Conservation (phyloP, 257 asterid genomes). For the Phtheirospermum japonicum region DNA sequence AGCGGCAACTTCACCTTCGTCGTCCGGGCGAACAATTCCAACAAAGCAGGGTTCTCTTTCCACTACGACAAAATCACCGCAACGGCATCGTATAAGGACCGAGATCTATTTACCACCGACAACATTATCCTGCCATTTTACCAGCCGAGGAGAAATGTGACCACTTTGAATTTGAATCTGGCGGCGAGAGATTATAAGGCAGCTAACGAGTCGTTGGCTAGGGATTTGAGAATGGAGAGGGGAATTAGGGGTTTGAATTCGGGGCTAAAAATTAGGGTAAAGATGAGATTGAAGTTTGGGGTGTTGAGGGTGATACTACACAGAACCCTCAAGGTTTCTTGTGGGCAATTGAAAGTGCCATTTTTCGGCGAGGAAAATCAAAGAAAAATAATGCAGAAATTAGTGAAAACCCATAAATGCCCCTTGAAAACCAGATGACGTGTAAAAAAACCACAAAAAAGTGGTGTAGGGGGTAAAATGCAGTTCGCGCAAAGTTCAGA, state of each 20-base stretch:
- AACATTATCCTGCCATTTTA: neutral
- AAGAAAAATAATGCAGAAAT: neutral
- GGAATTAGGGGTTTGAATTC: neutral
- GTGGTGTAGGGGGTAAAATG: too few relatives aligned
- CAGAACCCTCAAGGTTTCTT: neutral
- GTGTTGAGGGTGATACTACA: neutral
- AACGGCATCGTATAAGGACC: neutral
- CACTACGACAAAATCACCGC: neutral
- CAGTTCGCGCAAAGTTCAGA: too few relatives aligned
- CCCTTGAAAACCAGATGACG: too few relatives aligned
- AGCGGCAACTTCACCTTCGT: neutral
- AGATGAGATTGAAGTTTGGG: neutral
- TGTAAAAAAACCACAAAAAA: too few relatives aligned
- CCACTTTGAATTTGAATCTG: neutral
- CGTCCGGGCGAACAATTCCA: neutral
- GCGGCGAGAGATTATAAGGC: neutral
- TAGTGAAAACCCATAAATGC: too few relatives aligned
- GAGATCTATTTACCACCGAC: neutral
- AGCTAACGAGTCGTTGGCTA: neutral
- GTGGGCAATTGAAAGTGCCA: neutral
- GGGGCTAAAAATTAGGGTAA: neutral
- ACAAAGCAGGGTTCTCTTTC: neutral
- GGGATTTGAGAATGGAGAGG: neutral
- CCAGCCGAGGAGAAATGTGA: neutral
- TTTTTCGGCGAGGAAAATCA: neutral